A percentile compares a stretch with the other conserved stretches of the same genome.
Conservation (phyloP, 805 yeast genomes). For the Saccharomycopsis sp. region DNA sequence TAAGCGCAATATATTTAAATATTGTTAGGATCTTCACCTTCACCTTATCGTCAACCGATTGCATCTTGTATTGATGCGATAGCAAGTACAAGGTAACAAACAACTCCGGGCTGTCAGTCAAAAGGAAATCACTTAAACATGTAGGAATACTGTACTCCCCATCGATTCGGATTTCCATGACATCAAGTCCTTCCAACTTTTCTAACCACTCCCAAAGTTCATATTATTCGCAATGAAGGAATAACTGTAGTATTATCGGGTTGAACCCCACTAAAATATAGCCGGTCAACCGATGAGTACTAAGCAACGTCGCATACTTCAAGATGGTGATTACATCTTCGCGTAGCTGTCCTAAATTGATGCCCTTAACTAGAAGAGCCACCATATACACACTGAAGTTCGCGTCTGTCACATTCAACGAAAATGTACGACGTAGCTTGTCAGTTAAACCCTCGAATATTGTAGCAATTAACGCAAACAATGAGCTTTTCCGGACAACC, state of each 20-base stretch:
- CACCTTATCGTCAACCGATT: constrained; percentile 1
- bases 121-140: constrained; percentile 3
- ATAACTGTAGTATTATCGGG: neutral
- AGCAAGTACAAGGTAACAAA: constrained; percentile 3
- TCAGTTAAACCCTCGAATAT: too few species aligned
- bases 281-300: neutral
- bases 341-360: neutral
- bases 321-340: neutral
- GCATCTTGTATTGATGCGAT: constrained; percentile 1
- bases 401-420: neutral
- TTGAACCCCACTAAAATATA: neutral
- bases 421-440: too few species aligned
- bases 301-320: neutral
- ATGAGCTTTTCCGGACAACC: neutral
- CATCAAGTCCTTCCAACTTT: neutral
- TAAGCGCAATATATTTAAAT: constrained; percentile 7
- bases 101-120: constrained; percentile 1
- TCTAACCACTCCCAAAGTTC: constrained; percentile 4
- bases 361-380: neutral
- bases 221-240: neutral
- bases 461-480: neutral
- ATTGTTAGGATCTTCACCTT: constrained; percentile 3
- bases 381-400: neutral
- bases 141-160: constrained; percentile 5
- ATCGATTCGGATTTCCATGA: constrained; percentile 3